Percentiles rank a stretch among this genome's conserved stretches.
Evolutionary conservation across 1,284 basidiomycete species (phyloP).

Genomic region (Marasmius sp.): DNA sequence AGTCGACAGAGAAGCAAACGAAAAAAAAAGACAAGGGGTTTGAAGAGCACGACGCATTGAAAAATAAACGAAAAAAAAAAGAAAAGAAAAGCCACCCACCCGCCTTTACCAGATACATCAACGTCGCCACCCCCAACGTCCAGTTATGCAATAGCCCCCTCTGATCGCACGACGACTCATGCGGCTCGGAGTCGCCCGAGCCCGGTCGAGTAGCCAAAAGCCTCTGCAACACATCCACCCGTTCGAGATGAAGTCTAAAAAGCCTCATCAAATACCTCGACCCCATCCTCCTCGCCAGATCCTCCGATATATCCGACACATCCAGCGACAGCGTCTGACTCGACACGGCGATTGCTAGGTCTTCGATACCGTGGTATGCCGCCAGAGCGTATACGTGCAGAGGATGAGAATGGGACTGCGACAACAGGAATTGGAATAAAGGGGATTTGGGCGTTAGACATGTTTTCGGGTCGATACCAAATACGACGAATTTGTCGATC

Average conservation of each 20-base stretch:
- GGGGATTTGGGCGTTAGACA: constrained; percentile 1
- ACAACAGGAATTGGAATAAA: constrained; percentile 34
- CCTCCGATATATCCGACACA: constrained; percentile 39
- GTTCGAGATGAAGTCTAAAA: background rate
- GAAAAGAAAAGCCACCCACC: background rate
- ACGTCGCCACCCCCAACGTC: background rate
- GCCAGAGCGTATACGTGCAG: constrained; percentile 44
- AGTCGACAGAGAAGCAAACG: background rate
- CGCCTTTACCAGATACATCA: background rate
- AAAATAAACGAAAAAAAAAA: no score
- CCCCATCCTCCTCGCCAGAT: constrained; percentile 40
- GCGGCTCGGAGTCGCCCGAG: no score
- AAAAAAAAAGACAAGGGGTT: no score
- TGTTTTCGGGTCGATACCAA: constrained; percentile 27
- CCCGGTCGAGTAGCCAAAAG: background rate
- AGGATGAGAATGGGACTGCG: constrained; percentile 36
- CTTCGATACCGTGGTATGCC: constrained; percentile 34
- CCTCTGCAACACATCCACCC: background rate
- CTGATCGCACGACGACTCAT: background rate
- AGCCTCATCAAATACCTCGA: constrained; percentile 11
- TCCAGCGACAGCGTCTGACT: constrained; percentile 39
- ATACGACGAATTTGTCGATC: constrained; percentile 32
- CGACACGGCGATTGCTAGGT: constrained; percentile 39
- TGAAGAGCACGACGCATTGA: no score
- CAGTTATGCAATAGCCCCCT: background rate